Evolutionary conservation across 495 filamentous ascomycete species (phyloP).

Genomic region (Cercophora scortea): DNA sequence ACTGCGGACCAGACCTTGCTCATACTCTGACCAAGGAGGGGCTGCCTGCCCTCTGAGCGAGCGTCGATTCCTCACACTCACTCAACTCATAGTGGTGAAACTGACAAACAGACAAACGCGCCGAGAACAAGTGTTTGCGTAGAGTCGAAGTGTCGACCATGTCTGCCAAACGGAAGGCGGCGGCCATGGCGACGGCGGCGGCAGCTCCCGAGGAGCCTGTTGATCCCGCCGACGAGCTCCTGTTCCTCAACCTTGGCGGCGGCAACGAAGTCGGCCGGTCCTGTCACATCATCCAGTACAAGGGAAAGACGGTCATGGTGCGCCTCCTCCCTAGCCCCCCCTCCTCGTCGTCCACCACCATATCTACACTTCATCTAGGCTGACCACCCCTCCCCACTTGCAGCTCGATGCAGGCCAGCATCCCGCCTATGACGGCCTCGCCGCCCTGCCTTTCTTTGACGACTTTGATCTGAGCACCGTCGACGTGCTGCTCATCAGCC

Average conservation of each 20-base stretch:
- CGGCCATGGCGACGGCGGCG: slow-evolving; percentile 47
- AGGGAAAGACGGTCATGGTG: slow-evolving; percentile 98
- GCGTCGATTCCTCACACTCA: too few relatives aligned
- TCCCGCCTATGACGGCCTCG: slow-evolving; percentile 92
- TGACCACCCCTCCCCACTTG: slow-evolving; percentile 9
- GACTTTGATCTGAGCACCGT: slow-evolving; percentile 97
- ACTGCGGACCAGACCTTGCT: too few relatives aligned
- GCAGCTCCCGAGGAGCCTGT: slow-evolving; percentile 57
- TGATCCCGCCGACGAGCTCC: slow-evolving; percentile 77
- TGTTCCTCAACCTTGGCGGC: slow-evolving; percentile 87
- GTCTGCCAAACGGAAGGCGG: slow-evolving; percentile 70
- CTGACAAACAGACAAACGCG: too few relatives aligned
- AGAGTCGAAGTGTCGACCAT: slow-evolving; percentile 30
- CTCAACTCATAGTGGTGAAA: too few relatives aligned
- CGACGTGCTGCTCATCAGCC: slow-evolving; percentile 93
- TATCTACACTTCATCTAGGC: background rate
- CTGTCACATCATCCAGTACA: slow-evolving; percentile 97
- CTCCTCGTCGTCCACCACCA: background rate
- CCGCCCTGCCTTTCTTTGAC: slow-evolving; percentile 92
- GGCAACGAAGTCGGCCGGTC: slow-evolving; percentile 96
- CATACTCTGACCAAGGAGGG: too few relatives aligned
- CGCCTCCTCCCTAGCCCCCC: slow-evolving; percentile 20
- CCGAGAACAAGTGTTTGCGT: too few relatives aligned
- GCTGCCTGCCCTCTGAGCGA: too few relatives aligned
- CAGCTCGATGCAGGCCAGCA: slow-evolving; percentile 96